These are phyloP conservation scores for Ganoderma resinaceum DNA, from an alignment of 1,284 basidiomycete genomes.

Conservation along the genomic window DNA sequence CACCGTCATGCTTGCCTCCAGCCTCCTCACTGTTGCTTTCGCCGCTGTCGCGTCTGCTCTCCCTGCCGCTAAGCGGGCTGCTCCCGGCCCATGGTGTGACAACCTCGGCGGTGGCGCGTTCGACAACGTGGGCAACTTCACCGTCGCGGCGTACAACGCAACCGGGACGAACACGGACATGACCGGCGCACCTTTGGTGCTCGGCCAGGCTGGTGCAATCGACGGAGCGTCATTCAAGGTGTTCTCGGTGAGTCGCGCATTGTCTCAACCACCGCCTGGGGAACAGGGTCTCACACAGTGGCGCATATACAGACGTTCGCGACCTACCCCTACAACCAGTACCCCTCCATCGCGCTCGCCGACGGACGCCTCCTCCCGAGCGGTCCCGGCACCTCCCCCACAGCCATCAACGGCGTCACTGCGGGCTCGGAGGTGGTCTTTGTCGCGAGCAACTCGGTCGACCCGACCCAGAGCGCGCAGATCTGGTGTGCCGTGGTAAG, in stretches of 20 bases:
- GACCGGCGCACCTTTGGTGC: constrained; percentile 35
- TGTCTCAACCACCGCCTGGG: neutral
- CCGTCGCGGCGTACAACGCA: constrained; percentile 33
- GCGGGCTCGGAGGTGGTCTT: constrained; percentile 26
- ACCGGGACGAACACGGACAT: constrained; percentile 33
- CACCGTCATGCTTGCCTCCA: constrained; percentile 25
- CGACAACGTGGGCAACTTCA: constrained; percentile 32
- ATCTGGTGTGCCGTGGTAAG: constrained; percentile 36
- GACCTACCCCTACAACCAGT: constrained; percentile 35
- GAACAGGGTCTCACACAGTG: neutral
- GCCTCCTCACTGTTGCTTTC: constrained; percentile 23
- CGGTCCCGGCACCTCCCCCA: constrained; percentile 16
- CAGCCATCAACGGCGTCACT: constrained; percentile 22
- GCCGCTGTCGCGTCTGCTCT: constrained; percentile 18
- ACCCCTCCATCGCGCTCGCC: constrained; percentile 31
- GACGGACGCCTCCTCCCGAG: constrained; percentile 30
- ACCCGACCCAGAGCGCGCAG: constrained; percentile 28
- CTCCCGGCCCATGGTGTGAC: constrained; percentile 25
- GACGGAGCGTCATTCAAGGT: constrained; percentile 28
- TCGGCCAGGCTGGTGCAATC: constrained; percentile 30
- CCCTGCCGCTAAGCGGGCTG: constrained; percentile 18
- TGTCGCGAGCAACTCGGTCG: constrained; percentile 23
- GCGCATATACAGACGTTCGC: constrained; percentile 30
- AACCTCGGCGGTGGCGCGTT: constrained; percentile 33
- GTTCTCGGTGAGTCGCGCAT: constrained; percentile 26